Conservation (phyloP, 2,329 filamentous ascomycete species). For the Karstenula rhodostoma region DNA sequence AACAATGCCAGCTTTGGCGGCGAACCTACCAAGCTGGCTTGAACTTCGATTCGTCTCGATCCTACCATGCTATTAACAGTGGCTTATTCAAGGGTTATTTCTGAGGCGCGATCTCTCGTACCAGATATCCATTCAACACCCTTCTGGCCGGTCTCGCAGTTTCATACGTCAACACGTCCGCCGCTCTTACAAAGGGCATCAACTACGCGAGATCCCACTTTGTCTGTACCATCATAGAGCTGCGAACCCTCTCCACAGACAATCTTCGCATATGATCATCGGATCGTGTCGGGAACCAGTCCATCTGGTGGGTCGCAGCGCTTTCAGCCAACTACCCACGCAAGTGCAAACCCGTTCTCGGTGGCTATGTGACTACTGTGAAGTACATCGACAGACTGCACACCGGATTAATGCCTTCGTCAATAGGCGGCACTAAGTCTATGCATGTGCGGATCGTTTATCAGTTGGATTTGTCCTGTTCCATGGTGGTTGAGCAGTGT, state of each 20-base stretch:
- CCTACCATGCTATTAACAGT: constrained; percentile 39
- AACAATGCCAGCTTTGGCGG: constrained; percentile 10
- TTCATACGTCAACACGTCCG: background rate
- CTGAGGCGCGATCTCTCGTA: constrained; percentile 50
- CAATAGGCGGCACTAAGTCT: no score
- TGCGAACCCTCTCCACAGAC: background rate
- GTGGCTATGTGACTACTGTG: constrained; percentile 60
- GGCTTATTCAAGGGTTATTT: constrained; percentile 52
- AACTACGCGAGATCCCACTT: background rate
- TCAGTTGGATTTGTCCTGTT: no score
- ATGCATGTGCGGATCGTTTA: no score
- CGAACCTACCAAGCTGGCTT: constrained; percentile 1
- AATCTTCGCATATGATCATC: background rate
- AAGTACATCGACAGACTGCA: constrained; percentile 52
- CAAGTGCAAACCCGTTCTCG: constrained; percentile 56
- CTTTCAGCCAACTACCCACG: background rate
- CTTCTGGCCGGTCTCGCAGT: background rate
- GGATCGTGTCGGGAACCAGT: constrained; percentile 6
- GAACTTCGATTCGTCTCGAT: background rate
- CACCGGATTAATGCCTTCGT: no score
- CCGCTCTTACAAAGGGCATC: constrained; percentile 4
- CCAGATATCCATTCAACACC: constrained; percentile 8
- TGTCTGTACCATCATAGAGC: background rate
- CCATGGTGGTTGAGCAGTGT: no score
- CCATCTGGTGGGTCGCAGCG: constrained; percentile 5